Conservation (phyloP, 1,284 basidiomycete species). For the Cryptococcus wingfieldii region DNA sequence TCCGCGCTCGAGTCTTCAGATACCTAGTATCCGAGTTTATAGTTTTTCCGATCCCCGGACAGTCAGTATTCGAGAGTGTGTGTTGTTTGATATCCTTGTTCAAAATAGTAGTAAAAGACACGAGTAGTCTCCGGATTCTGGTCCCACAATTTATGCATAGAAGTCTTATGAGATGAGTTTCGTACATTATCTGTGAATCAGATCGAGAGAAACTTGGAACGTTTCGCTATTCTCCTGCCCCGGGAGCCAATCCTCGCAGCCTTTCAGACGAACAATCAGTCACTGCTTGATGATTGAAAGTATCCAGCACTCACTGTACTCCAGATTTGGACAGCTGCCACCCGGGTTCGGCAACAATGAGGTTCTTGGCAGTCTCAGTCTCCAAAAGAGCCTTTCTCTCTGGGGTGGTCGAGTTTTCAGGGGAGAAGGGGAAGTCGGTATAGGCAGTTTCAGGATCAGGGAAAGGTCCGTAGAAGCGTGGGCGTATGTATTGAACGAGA, state of each 20-base stretch:
- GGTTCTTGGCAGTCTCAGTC: neutral
- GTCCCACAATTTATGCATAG: neutral
- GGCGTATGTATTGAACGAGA: slow-evolving; percentile 30
- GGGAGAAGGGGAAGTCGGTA: slow-evolving; percentile 20
- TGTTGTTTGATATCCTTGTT: too few species aligned
- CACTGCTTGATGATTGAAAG: too few species aligned
- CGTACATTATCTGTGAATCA: too few species aligned
- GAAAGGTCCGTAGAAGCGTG: slow-evolving; percentile 38
- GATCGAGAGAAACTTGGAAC: too few species aligned
- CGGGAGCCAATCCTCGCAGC: too few species aligned
- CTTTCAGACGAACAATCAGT: too few species aligned
- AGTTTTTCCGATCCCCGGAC: too few species aligned
- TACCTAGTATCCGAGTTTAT: too few species aligned
- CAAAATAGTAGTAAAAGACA: too few species aligned
- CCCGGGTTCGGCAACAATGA: neutral
- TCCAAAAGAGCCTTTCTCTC: neutral
- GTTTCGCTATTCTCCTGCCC: too few species aligned
- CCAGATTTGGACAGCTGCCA: neutral
- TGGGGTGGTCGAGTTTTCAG: neutral
- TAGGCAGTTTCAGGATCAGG: slow-evolving; percentile 35
- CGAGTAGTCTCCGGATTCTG: neutral
- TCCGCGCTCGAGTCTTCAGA: too few species aligned
- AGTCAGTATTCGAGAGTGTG: too few species aligned
- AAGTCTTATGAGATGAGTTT: neutral
- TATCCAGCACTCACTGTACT: neutral